These are phyloP conservation scores for Lentinula raphanica DNA, from an alignment of 768 basidiomycete genomes.

Conservation along the genomic window DNA sequence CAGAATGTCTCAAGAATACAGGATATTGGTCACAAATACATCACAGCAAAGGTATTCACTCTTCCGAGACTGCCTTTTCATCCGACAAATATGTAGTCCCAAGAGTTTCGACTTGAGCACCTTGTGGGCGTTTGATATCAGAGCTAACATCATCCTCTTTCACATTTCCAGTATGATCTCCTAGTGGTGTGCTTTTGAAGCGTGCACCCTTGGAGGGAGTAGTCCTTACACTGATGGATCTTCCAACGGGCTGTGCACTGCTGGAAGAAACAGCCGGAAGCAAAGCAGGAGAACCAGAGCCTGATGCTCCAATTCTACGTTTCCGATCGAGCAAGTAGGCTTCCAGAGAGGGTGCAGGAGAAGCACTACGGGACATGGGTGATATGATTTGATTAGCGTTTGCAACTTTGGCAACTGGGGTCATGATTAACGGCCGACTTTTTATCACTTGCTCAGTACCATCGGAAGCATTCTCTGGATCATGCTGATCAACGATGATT, in stretches of 20 bases:
- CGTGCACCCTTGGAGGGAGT: slow-evolving; percentile 40
- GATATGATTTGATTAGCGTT: slow-evolving; percentile 10
- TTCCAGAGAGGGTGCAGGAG: slow-evolving; percentile 58
- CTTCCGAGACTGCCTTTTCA: no score
- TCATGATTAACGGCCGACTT: slow-evolving; percentile 7
- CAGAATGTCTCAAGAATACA: no score
- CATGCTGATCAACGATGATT: slow-evolving; percentile 1
- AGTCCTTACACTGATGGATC: slow-evolving; percentile 13
- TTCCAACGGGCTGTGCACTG: slow-evolving; percentile 12
- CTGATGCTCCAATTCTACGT: slow-evolving; percentile 37
- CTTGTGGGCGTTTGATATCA: no score
- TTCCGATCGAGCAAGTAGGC: slow-evolving; percentile 64
- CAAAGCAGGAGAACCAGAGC: slow-evolving; percentile 7
- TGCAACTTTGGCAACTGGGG: slow-evolving; percentile 10
- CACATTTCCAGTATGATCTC: slow-evolving; percentile 14
- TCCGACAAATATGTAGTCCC: slow-evolving; percentile 1
- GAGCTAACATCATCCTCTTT: background rate
- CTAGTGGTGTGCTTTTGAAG: slow-evolving; percentile 75
- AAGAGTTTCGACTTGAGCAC: no score
- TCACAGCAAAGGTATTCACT: no score
- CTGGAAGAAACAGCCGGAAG: slow-evolving; percentile 1
- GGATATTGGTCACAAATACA: no score
- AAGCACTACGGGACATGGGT: slow-evolving; percentile 28
- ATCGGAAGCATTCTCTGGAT: background rate
- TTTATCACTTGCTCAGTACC: background rate